Percentiles rank a stretch among this genome's conserved stretches.
Evolutionary conservation across 148 eudicot genomes (phyloP).

Genomic region (Arbutus unedo): DNA sequence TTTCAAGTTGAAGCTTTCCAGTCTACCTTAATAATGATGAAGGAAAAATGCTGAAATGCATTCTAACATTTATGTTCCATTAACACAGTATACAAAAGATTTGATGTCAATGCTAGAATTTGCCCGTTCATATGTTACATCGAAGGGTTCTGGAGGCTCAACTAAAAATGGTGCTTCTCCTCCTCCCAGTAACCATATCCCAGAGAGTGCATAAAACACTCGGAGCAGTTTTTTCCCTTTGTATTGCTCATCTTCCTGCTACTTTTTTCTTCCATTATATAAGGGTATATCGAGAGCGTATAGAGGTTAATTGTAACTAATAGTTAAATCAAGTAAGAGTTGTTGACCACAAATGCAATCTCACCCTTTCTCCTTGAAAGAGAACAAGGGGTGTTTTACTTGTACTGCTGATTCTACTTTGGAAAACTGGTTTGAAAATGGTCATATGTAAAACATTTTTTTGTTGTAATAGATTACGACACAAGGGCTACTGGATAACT

Average conservation of each 20-base stretch:
- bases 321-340: background rate
- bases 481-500: too few relatives aligned
- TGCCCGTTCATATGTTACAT: conserved; percentile 54
- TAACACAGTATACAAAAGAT: conserved; percentile 72
- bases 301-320: conserved; percentile 4
- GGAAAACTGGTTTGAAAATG: too few relatives aligned
- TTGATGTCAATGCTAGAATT: conserved; percentile 54
- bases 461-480: too few relatives aligned
- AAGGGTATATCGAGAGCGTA: background rate
- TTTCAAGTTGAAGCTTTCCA: background rate
- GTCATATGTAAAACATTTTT: too few relatives aligned
- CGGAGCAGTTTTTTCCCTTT: background rate
- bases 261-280: background rate
- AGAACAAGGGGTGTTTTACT: background rate
- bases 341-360: conserved; percentile 10
- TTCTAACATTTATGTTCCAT: background rate
- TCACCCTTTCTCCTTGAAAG: conserved; percentile 20
- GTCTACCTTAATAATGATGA: background rate
- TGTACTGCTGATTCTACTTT: background rate
- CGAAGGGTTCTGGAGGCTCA: conserved; percentile 30
- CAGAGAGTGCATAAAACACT: conserved; percentile 13
- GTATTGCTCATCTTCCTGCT: background rate
- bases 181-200: conserved; percentile 2
- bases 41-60: background rate
- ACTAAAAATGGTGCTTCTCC: conserved; percentile 15